Conservation (phyloP, 495 filamentous ascomycete species). For the Neurospora sp. region DNA sequence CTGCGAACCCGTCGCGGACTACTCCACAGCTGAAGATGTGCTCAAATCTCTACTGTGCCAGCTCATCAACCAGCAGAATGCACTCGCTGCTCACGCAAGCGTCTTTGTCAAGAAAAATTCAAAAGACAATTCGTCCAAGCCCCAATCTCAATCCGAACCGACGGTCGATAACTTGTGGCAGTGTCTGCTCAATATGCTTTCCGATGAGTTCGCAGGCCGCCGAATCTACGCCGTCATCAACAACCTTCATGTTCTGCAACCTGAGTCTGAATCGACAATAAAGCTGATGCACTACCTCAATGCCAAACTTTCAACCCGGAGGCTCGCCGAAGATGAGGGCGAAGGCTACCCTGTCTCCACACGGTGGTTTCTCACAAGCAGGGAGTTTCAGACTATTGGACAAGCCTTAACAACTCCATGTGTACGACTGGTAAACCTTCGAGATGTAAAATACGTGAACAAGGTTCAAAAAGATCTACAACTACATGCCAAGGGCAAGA, state of each 20-base stretch:
- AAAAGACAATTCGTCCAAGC: slow-evolving; percentile 5
- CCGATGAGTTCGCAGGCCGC: slow-evolving; percentile 22
- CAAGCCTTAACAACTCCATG: slow-evolving; percentile 1
- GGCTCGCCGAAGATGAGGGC: slow-evolving; percentile 5
- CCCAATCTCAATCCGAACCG: slow-evolving; percentile 4
- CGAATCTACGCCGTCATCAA: slow-evolving; percentile 27
- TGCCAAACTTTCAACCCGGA: not conserved
- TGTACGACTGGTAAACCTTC: slow-evolving; percentile 2
- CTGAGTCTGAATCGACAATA: slow-evolving; percentile 27
- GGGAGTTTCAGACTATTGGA: slow-evolving; percentile 14
- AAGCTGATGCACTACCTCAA: slow-evolving; percentile 23
- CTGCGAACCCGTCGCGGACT: slow-evolving; percentile 23
- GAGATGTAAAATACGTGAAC: not conserved
- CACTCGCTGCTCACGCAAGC: slow-evolving; percentile 26
- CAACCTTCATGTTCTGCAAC: slow-evolving; percentile 19
- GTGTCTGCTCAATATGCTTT: slow-evolving; percentile 24
- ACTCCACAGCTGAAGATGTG: slow-evolving; percentile 27
- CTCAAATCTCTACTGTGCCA: slow-evolving; percentile 28
- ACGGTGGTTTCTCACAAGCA: slow-evolving; percentile 26
- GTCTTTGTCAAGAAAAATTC: slow-evolving; percentile 18
- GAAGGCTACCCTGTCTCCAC: slow-evolving; percentile 13
- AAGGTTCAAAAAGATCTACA: not conserved
- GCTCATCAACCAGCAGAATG: slow-evolving; percentile 24
- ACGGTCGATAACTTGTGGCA: slow-evolving; percentile 29
- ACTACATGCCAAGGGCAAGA: slow-evolving; percentile 1